A percentile compares a stretch with the other conserved stretches of the same genome.
Conservation (phyloP, 1,284 basidiomycete species). For the Neonothopanus nambi region DNA sequence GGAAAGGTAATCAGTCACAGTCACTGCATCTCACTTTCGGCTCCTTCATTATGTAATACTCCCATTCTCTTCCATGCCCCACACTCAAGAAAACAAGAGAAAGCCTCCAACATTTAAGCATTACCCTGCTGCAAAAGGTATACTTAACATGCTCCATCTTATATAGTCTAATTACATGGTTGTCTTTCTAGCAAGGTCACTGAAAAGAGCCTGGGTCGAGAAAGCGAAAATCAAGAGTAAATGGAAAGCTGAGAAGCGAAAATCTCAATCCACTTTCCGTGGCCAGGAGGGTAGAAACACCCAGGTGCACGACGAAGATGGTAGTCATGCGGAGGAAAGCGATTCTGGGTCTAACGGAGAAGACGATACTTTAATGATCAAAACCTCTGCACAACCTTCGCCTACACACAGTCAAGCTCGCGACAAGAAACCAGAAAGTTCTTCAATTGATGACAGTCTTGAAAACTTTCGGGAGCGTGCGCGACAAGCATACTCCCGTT, state of each 20-base stretch:
- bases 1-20: background rate
- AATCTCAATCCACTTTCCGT: conserved; percentile 28
- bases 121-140: conserved; percentile 63
- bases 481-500: conserved; percentile 59
- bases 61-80: background rate
- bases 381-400: background rate
- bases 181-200: conserved; percentile 55
- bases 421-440: conserved; percentile 3
- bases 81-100: conserved; percentile 44
- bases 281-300: conserved; percentile 20
- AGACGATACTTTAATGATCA: background rate
- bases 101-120: conserved; percentile 72
- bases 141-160: conserved; percentile 17
- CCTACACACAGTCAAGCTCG: conserved; percentile 5
- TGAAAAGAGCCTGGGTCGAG: conserved; percentile 75
- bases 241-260: conserved; percentile 76
- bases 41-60: background rate
- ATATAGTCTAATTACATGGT: conserved; percentile 8
- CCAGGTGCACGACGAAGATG: conserved; percentile 8
- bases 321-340: background rate
- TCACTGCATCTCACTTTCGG: background rate
- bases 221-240: conserved; percentile 72
- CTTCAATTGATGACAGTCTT: background rate
- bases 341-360: background rate
- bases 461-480: conserved; percentile 56